phyloP scores from a whole-genome alignment of 164 flowering plant species.

The Stephania cephalantha region DNA sequence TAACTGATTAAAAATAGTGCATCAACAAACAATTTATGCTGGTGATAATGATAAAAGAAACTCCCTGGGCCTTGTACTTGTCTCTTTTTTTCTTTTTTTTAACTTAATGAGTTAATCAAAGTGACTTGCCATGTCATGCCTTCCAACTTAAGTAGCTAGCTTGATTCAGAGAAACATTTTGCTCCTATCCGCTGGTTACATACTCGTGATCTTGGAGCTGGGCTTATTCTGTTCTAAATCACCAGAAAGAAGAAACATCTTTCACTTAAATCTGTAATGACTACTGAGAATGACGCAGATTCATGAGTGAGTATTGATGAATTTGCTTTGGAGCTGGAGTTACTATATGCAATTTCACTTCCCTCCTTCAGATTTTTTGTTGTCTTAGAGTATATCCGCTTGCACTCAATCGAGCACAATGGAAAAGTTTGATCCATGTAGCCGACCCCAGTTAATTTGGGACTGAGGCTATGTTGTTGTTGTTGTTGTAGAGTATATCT shows the following conservation, averaged over 20 bases:
- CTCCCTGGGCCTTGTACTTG: not conserved
- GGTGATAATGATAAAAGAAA: not conserved
- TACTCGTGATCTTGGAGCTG: not conserved
- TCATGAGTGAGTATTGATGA: not conserved
- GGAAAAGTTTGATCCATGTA: too few relatives aligned
- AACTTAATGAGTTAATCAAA: not conserved
- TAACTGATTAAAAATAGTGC: not conserved
- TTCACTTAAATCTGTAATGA: not conserved
- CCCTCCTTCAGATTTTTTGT: too few relatives aligned
- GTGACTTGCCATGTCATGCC: not conserved
- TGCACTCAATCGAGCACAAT: too few relatives aligned
- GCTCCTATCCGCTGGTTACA: not conserved
- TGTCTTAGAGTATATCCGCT: too few relatives aligned
- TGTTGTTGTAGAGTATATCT: too few relatives aligned
- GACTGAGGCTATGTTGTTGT: too few relatives aligned
- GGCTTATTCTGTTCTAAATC: not conserved
- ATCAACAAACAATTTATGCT: not conserved
- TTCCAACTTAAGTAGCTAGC: not conserved
- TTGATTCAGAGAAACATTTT: not conserved
- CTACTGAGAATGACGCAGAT: not conserved
- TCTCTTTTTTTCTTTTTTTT: not conserved
- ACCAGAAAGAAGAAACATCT: not conserved
- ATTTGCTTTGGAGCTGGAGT: not conserved
- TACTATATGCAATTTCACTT: too few relatives aligned
- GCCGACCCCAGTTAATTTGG: too few relatives aligned